Conservation (phyloP, 108 stramenopile genomes). For the Mediolabrus comicus region DNA sequence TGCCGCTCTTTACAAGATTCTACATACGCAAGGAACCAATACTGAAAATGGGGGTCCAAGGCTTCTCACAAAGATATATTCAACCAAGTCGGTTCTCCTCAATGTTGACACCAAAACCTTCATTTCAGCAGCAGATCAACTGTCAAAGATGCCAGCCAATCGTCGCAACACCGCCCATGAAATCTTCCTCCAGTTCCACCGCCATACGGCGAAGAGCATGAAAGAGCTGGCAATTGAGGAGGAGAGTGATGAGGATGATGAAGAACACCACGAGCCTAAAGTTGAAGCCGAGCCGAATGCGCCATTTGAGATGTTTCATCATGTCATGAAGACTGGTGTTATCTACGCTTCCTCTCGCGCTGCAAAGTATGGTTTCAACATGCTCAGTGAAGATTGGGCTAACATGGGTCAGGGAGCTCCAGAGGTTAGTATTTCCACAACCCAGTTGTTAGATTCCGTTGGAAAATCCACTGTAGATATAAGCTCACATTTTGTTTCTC, state of each 20-base stretch:
- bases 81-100: too few species aligned
- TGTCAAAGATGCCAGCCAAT: too few species aligned
- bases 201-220: conserved; percentile 4
- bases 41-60: too few species aligned
- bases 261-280: conserved; percentile 13
- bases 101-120: too few species aligned
- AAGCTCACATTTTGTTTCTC: too few species aligned
- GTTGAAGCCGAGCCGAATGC: not conserved
- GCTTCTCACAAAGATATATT: too few species aligned
- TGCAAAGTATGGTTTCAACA: conserved; percentile 12
- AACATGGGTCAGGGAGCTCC: conserved; percentile 52
- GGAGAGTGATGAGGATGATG: not conserved
- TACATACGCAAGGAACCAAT: too few species aligned
- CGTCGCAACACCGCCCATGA: conserved; percentile 32
- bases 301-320: conserved; percentile 42
- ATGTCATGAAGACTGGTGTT: conserved; percentile 52
- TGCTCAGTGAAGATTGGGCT: conserved; percentile 22
- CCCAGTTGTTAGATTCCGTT: too few species aligned
- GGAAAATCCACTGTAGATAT: too few species aligned
- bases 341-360: conserved; percentile 51
- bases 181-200: conserved; percentile 26
- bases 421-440: too few species aligned
- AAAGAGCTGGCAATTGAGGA: not conserved
- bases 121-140: too few species aligned
- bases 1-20: too few species aligned